Evolutionary conservation across 2,329 filamentous ascomycete genomes (phyloP).

Genomic region (Phialophora macrospora): DNA sequence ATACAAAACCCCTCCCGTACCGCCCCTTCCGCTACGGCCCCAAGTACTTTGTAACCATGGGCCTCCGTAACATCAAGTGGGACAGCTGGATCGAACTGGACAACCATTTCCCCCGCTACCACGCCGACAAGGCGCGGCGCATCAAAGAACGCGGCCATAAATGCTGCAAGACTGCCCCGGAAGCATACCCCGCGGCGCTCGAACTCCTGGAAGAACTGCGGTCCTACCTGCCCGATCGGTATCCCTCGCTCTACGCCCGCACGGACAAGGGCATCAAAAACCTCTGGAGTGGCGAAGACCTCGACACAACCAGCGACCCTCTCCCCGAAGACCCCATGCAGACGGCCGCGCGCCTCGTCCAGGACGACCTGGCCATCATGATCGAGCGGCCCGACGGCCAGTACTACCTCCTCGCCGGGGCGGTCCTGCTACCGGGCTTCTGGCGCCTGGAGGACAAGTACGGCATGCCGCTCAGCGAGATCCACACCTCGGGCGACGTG

Average conservation of each 20-base stretch:
- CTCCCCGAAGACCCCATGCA: constrained; percentile 78
- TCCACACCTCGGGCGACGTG: constrained; percentile 78
- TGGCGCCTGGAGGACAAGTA: constrained; percentile 83
- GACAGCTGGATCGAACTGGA: constrained; percentile 84
- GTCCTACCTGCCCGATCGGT: constrained; percentile 72
- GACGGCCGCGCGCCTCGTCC: constrained; percentile 71
- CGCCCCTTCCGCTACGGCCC: constrained; percentile 78
- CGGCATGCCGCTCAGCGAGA: constrained; percentile 76
- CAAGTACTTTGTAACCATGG: constrained; percentile 78
- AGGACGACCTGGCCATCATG: constrained; percentile 86
- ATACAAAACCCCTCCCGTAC: constrained; percentile 76
- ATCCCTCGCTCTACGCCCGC: constrained; percentile 70
- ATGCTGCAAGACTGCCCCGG: constrained; percentile 70
- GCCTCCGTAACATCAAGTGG: constrained; percentile 66
- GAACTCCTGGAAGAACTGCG: constrained; percentile 77
- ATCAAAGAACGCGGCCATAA: constrained; percentile 69
- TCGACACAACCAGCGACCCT: constrained; percentile 69
- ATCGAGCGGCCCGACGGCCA: constrained; percentile 75
- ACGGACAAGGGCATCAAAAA: constrained; percentile 72
- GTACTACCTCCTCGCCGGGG: constrained; percentile 76
- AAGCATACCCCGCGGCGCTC: constrained; percentile 72
- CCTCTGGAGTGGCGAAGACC: constrained; percentile 70
- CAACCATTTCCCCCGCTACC: constrained; percentile 74
- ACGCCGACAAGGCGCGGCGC: constrained; percentile 71
- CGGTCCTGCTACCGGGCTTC: constrained; percentile 78